phyloP scores from a whole-genome alignment of 1,139 yeast genomes.

The Yamadazyma sp. region DNA sequence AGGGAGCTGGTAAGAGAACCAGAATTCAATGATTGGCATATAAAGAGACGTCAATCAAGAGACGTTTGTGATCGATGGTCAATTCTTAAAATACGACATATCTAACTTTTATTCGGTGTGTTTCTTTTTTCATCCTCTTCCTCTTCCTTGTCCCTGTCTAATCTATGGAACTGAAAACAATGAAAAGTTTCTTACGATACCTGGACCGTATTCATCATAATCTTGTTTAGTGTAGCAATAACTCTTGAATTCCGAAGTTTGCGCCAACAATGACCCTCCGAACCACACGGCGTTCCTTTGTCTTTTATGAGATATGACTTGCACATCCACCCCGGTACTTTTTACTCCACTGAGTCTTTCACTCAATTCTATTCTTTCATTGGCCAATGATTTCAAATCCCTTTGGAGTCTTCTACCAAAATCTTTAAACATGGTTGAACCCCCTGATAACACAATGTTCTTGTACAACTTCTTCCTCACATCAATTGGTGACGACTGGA shows the following conservation, averaged over 20 bases:
- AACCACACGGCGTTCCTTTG: slow-evolving; percentile 99
- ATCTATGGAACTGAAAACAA: slow-evolving; percentile 81
- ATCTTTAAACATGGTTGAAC: slow-evolving; percentile 98
- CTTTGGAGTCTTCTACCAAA: slow-evolving; percentile 97
- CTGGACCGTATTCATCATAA: slow-evolving; percentile 97
- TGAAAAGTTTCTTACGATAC: slow-evolving; percentile 94
- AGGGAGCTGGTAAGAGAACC: too few relatives aligned
- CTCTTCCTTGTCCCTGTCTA: too few relatives aligned
- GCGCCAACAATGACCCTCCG: slow-evolving; percentile 96
- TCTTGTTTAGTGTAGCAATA: slow-evolving; percentile 97
- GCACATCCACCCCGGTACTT: slow-evolving; percentile 94
- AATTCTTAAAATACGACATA: background rate
- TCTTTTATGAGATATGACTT: slow-evolving; percentile 94
- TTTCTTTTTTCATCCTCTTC: too few relatives aligned
- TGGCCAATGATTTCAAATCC: slow-evolving; percentile 84
- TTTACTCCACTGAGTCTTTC: slow-evolving; percentile 80
- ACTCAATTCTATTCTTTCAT: slow-evolving; percentile 80
- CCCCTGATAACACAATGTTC: slow-evolving; percentile 93
- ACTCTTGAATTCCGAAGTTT: slow-evolving; percentile 93
- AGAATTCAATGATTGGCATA: too few relatives aligned
- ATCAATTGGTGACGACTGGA: slow-evolving; percentile 95
- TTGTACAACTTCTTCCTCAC: slow-evolving; percentile 95
- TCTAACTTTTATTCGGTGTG: background rate
- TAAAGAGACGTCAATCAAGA: too few relatives aligned
- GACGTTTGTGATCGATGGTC: too few relatives aligned